These are phyloP conservation scores for Curvularia verruculosa DNA, from an alignment of 2,329 filamentous ascomycete species.

Conservation along the genomic window DNA sequence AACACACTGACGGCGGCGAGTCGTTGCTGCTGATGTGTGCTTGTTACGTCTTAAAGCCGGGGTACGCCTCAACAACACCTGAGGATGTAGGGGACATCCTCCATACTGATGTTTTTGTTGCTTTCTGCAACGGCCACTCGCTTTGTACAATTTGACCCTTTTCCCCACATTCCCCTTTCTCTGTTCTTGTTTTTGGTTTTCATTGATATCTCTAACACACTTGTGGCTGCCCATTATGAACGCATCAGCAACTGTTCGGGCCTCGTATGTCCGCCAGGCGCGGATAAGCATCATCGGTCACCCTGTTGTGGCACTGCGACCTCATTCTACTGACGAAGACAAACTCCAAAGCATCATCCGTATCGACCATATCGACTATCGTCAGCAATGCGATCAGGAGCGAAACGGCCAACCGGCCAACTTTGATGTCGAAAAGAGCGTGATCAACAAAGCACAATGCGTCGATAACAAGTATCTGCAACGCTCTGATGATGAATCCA, in stretches of 20 bases:
- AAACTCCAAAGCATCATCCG: constrained; percentile 29
- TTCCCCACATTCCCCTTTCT: neutral
- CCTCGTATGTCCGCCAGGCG: constrained; percentile 34
- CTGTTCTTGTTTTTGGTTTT: neutral
- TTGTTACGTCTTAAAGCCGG: constrained; percentile 3
- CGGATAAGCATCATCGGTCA: constrained; percentile 25
- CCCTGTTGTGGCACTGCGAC: constrained; percentile 3
- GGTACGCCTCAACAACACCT: neutral
- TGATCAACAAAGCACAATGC: neutral
- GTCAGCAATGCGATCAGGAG: constrained; percentile 29
- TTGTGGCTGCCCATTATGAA: constrained; percentile 29
- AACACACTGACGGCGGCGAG: constrained; percentile 4
- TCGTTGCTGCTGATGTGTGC: neutral
- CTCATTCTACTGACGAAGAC: constrained; percentile 24
- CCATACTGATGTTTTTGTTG: neutral
- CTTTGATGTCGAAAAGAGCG: constrained; percentile 10
- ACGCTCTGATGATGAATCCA: neutral
- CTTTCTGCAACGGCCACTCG: neutral
- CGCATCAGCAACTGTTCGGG: constrained; percentile 38
- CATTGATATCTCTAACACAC: constrained; percentile 1
- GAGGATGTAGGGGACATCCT: neutral
- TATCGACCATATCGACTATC: constrained; percentile 30
- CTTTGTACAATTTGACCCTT: neutral
- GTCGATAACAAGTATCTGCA: constrained; percentile 3
- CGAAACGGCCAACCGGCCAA: constrained; percentile 6